Evolutionary conservation across 176 grass and related monocot species (phyloP).

Genomic region (Areca catechu): DNA sequence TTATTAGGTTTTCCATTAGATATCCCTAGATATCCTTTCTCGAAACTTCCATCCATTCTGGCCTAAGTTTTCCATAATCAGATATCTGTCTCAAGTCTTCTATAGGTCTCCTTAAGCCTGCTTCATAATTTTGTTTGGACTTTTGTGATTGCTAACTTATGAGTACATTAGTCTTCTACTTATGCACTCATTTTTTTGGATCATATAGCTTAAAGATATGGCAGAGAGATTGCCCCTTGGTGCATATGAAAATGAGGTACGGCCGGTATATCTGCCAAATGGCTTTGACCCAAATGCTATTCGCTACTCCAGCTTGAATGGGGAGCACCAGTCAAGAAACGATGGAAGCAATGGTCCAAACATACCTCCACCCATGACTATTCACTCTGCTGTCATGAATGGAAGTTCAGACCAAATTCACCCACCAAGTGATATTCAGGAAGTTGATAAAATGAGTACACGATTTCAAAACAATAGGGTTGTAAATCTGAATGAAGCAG

Average conservation of each 20-base stretch:
- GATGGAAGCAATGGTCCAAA: constrained; percentile 28
- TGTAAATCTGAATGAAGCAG: constrained; percentile 21
- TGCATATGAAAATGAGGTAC: constrained; percentile 43
- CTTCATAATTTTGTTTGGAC: no score
- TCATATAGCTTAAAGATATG: constrained; percentile 83
- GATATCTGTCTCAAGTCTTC: no score
- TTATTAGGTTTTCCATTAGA: no score
- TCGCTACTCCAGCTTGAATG: constrained; percentile 39
- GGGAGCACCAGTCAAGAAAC: constrained; percentile 40
- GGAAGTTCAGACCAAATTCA: constrained; percentile 38
- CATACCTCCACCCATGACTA: constrained; percentile 18
- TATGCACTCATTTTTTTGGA: constrained; percentile 12
- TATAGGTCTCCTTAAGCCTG: no score
- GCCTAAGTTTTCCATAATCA: no score
- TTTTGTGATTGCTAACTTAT: background rate
- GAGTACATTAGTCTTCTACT: constrained; percentile 13
- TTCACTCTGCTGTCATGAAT: constrained; percentile 26
- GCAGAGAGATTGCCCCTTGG: constrained; percentile 77
- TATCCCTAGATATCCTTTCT: no score
- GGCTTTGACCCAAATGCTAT: constrained; percentile 32
- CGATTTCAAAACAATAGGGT: constrained; percentile 31
- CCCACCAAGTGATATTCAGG: constrained; percentile 26
- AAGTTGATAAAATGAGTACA: constrained; percentile 36
- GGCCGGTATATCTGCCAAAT: constrained; percentile 30
- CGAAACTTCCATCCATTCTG: no score